These are phyloP conservation scores for Fragilariopsis cylindrus DNA, from an alignment of 108 stramenopile species.

Conservation along the genomic window DNA sequence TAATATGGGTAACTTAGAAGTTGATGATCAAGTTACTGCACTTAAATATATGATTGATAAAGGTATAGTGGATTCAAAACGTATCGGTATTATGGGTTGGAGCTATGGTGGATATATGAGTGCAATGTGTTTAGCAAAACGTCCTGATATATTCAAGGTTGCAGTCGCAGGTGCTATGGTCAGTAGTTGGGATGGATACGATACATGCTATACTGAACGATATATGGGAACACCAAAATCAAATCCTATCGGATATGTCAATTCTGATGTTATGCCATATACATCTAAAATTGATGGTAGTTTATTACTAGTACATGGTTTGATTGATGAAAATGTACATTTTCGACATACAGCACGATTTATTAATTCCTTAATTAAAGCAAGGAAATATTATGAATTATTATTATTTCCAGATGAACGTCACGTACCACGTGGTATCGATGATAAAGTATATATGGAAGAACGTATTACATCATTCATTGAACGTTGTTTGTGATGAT, in stretches of 20 bases:
- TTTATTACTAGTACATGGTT: constrained; percentile 90
- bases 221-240: constrained; percentile 88
- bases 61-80: constrained; percentile 72
- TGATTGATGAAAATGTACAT: constrained; percentile 96
- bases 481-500: background rate
- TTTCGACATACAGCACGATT: constrained; percentile 92
- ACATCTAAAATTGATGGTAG: constrained; percentile 74
- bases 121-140: constrained; percentile 83
- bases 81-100: constrained; percentile 95
- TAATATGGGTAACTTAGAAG: constrained; percentile 80
- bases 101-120: constrained; percentile 94
- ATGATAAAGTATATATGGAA: constrained; percentile 85
- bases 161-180: constrained; percentile 94
- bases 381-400: constrained; percentile 86
- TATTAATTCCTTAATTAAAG: constrained; percentile 81
- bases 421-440: constrained; percentile 86
- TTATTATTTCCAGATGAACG: constrained; percentile 91
- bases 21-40: constrained; percentile 88
- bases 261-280: constrained; percentile 71
- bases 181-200: constrained; percentile 94
- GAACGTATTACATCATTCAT: constrained; percentile 54
- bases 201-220: constrained; percentile 95
- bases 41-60: constrained; percentile 56
- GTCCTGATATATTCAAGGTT: constrained; percentile 82
- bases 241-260: constrained; percentile 74